Percentiles rank a stretch among this genome's conserved stretches.
Conservation (phyloP, 192 early-diverging fungal genomes). For the Gaertneriomyces sp. region DNA sequence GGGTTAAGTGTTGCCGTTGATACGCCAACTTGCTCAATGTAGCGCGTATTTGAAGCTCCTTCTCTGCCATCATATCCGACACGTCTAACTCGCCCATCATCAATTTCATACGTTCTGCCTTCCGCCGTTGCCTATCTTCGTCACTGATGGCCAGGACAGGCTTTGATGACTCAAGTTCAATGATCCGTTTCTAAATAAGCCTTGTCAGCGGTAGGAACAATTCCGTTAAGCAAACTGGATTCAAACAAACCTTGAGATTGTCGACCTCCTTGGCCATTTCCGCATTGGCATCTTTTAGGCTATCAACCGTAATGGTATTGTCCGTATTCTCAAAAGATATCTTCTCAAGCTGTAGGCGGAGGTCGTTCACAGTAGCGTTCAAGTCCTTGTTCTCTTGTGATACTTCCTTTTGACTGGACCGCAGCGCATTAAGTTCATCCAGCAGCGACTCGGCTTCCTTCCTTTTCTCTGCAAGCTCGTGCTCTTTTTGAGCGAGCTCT, state of each 20-base stretch:
- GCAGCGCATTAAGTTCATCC: slow-evolving; percentile 73
- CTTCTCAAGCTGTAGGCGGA: slow-evolving; percentile 85
- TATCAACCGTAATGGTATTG: slow-evolving; percentile 81
- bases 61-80: slow-evolving; percentile 66
- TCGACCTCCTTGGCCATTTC: slow-evolving; percentile 76
- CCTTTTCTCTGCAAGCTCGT: slow-evolving; percentile 64
- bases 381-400: slow-evolving; percentile 71
- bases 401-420: slow-evolving; percentile 39
- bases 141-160: slow-evolving; percentile 30
- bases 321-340: slow-evolving; percentile 86
- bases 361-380: slow-evolving; percentile 64
- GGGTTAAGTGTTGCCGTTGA: slow-evolving; percentile 47
- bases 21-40: slow-evolving; percentile 66
- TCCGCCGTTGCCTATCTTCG: slow-evolving; percentile 74
- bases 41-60: slow-evolving; percentile 71
- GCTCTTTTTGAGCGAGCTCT: slow-evolving; percentile 87
- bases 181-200: slow-evolving; percentile 41
- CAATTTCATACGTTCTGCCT: slow-evolving; percentile 78
- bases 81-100: slow-evolving; percentile 82
- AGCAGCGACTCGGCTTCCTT: slow-evolving; percentile 59
- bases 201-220: slow-evolving; percentile 10
- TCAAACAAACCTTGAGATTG: slow-evolving; percentile 58
- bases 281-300: slow-evolving; percentile 77
- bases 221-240: not conserved
- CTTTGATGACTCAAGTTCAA: slow-evolving; percentile 38